Conservation (phyloP, 2,329 filamentous ascomycete species). For the Fusarium brevicatenulatum region DNA sequence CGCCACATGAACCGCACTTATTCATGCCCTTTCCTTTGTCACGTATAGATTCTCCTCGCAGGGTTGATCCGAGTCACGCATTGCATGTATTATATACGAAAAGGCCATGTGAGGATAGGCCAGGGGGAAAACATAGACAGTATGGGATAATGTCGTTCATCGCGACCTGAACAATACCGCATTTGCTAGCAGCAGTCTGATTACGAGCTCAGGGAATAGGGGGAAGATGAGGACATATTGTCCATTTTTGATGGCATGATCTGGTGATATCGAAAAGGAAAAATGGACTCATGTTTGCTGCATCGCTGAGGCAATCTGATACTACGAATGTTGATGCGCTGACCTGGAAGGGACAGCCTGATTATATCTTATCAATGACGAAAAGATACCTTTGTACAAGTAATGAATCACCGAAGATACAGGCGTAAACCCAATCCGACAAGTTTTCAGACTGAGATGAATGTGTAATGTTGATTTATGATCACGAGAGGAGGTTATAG, state of each 20-base stretch:
- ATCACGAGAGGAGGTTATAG: background rate
- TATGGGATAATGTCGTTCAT: constrained; percentile 17
- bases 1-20: background rate
- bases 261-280: constrained; percentile 6
- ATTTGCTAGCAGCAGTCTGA: constrained; percentile 16
- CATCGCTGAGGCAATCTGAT: constrained; percentile 8
- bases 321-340: constrained; percentile 9
- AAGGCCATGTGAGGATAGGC: constrained; percentile 1
- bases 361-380: constrained; percentile 13
- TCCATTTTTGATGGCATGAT: constrained; percentile 17
- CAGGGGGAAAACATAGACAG: constrained; percentile 26
- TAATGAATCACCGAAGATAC: background rate
- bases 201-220: constrained; percentile 3
- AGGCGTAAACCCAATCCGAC: background rate
- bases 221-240: constrained; percentile 1
- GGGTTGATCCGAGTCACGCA: constrained; percentile 19
- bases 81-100: constrained; percentile 41
- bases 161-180: constrained; percentile 35
- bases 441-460: background rate
- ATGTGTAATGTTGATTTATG: background rate
- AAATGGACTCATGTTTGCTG: constrained; percentile 10
- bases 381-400: background rate
- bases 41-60: constrained; percentile 25
- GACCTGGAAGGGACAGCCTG: constrained; percentile 5
- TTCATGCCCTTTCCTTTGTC: constrained; percentile 32